A percentile compares a stretch with the other conserved stretches of the same genome.
phyloP scores from a whole-genome alignment of 768 basidiomycete genomes.

The Lactarius hengduanensis region DNA sequence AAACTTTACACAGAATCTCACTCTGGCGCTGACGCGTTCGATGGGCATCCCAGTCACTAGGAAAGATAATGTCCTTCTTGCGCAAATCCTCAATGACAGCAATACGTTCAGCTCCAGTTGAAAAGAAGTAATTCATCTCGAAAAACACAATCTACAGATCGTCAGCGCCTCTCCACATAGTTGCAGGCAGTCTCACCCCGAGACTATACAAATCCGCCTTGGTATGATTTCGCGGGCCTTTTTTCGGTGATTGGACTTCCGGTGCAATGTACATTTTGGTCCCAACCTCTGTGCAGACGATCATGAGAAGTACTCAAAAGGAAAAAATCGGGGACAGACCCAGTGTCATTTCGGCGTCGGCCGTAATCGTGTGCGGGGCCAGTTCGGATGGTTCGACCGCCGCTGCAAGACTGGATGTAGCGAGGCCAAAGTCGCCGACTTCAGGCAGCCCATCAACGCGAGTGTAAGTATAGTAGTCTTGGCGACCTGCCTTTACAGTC shows the following conservation, averaged over 20 bases:
- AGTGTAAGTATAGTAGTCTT: background rate
- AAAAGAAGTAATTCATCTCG: conserved; percentile 89
- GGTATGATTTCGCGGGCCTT: conserved; percentile 67
- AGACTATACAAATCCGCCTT: conserved; percentile 96
- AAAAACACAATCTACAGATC: conserved; percentile 83
- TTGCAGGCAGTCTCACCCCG: conserved; percentile 55
- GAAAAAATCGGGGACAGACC: conserved; percentile 41
- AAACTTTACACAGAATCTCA: conserved; percentile 36
- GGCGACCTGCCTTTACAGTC: conserved; percentile 66
- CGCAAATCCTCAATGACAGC: conserved; percentile 78
- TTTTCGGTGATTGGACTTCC: conserved; percentile 67
- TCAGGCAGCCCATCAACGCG: conserved; percentile 24
- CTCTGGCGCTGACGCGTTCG: conserved; percentile 66
- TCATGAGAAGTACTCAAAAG: background rate
- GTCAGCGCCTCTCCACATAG: conserved; percentile 4
- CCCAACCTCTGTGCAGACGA: conserved; percentile 68
- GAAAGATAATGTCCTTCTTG: conserved; percentile 72
- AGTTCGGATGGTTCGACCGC: conserved; percentile 75
- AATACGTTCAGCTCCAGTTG: conserved; percentile 80
- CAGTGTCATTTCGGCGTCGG: conserved; percentile 72
- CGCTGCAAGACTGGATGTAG: conserved; percentile 76
- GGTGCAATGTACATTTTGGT: conserved; percentile 92
- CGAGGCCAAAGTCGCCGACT: conserved; percentile 94
- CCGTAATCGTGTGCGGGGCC: conserved; percentile 42
- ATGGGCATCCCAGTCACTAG: conserved; percentile 65